Conservation (phyloP, 2,329 filamentous ascomycete species). For the Aspergillus tubingensis region DNA sequence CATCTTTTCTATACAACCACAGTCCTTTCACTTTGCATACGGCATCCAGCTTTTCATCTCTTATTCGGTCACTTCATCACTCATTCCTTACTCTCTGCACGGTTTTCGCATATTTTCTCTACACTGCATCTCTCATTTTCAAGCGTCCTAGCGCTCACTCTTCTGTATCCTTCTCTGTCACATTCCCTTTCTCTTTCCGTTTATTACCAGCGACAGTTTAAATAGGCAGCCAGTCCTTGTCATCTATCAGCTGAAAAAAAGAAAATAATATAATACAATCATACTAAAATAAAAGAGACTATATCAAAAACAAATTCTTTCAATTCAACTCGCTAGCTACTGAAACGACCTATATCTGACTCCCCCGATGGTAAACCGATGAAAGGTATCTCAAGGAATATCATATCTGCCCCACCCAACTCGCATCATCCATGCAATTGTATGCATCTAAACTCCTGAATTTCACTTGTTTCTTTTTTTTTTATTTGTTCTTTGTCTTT, state of each 20-base stretch:
- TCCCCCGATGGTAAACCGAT: not conserved
- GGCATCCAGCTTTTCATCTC: not conserved
- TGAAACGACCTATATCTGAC: slow-evolving; percentile 1
- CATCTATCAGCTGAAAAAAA: not conserved
- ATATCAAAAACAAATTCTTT: not conserved
- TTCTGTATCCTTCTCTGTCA: not conserved
- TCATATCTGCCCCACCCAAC: not conserved
- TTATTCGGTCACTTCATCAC: not conserved
- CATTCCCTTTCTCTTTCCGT: not conserved
- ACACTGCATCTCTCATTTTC: not conserved
- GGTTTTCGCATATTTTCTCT: not conserved
- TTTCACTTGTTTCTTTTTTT: not conserved
- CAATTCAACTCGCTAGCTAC: slow-evolving; percentile 6
- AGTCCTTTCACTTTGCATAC: not conserved
- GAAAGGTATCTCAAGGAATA: slow-evolving; percentile 6
- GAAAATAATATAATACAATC: not conserved
- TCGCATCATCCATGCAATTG: not conserved
- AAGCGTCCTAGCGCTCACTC: not conserved
- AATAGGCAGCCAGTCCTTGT: not conserved
- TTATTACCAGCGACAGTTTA: too few relatives aligned
- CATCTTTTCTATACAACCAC: not conserved
- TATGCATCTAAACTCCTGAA: not conserved
- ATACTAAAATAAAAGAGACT: not conserved
- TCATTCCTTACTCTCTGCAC: not conserved
- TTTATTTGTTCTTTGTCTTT: not conserved